These are phyloP conservation scores for Apium graveolens DNA, from an alignment of 129 eudicot species.

Conservation along the genomic window DNA sequence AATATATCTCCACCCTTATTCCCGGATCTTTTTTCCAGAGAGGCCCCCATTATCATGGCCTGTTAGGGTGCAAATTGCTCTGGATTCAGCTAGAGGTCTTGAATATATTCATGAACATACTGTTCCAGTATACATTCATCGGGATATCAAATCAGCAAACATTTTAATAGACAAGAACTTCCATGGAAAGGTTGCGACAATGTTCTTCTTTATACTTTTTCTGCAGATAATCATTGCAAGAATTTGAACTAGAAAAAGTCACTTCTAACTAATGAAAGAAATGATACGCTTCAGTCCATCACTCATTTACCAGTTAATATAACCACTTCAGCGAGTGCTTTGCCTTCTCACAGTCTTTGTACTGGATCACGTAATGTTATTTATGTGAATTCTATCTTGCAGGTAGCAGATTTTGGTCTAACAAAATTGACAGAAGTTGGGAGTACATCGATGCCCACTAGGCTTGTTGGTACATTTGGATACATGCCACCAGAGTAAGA, in stretches of 20 bases:
- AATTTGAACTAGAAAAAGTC: background rate
- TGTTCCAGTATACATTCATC: constrained; percentile 88
- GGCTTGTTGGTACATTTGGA: constrained; percentile 96
- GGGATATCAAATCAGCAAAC: constrained; percentile 94
- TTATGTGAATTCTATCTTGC: constrained; percentile 16
- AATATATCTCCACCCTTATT: background rate
- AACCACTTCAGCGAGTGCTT: background rate
- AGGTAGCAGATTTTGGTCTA: constrained; percentile 99
- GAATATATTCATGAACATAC: constrained; percentile 97
- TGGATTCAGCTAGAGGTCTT: constrained; percentile 96
- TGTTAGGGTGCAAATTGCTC: constrained; percentile 86
- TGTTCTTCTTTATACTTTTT: background rate
- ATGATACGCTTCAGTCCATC: background rate
- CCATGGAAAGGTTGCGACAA: constrained; percentile 66
- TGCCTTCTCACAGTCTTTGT: background rate
- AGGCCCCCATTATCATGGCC: constrained; percentile 75
- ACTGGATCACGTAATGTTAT: constrained; percentile 2
- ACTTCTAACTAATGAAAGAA: background rate
- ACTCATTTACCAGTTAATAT: background rate
- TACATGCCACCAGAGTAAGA: constrained; percentile 99
- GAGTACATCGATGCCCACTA: constrained; percentile 65
- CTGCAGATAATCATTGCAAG: background rate
- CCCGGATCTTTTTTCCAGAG: constrained; percentile 27
- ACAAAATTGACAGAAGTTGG: constrained; percentile 88
- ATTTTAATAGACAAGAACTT: constrained; percentile 78